Conservation (phyloP, 345 rosid genomes). For the Gossypium thurberi region DNA sequence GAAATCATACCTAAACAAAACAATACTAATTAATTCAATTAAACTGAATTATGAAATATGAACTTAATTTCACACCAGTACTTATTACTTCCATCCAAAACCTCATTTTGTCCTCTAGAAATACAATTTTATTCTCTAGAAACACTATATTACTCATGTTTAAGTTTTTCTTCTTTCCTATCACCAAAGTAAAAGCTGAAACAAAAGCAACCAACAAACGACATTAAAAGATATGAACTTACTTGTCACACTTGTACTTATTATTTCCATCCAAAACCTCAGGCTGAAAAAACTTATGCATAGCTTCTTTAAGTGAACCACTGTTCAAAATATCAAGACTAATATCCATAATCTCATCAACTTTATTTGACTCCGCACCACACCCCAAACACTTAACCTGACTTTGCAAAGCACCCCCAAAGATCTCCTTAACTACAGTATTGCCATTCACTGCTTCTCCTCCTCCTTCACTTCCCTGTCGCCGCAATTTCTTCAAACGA, state of each 20-base stretch:
- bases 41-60: background rate
- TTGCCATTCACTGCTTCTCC: slow-evolving; percentile 28
- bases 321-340: slow-evolving; percentile 74
- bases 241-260: slow-evolving; percentile 89
- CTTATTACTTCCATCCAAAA: slow-evolving; percentile 88
- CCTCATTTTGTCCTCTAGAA: slow-evolving; percentile 24
- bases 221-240: slow-evolving; percentile 17
- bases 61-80: slow-evolving; percentile 84
- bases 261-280: slow-evolving; percentile 91
- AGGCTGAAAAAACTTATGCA: slow-evolving; percentile 85
- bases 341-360: slow-evolving; percentile 96
- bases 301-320: slow-evolving; percentile 63
- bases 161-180: no score
- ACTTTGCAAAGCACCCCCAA: slow-evolving; percentile 93
- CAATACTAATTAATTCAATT: background rate
- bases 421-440: slow-evolving; percentile 77
- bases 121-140: no score
- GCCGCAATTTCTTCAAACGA: slow-evolving; percentile 69
- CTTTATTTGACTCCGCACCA: slow-evolving; percentile 77
- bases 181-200: no score
- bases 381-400: slow-evolving; percentile 92
- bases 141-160: no score
- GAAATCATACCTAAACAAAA: background rate
- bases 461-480: slow-evolving; percentile 28
- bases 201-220: no score